Evolutionary conservation across 306 rosid species (phyloP), one percentile per base, ranked within the genome.

Genomic region (Vigna trinervia): DNA sequence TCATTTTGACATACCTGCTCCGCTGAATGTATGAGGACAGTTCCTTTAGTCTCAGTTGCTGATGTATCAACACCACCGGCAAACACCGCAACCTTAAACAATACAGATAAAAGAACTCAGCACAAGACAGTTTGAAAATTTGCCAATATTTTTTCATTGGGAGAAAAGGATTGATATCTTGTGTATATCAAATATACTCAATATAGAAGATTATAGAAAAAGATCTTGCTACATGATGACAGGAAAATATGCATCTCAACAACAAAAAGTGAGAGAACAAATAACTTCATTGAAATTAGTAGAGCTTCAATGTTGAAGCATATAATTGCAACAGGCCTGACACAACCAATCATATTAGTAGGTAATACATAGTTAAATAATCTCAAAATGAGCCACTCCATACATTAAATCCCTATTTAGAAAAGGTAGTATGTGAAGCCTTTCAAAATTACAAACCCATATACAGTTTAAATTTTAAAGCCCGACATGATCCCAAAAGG

Each of bases 31-130:
- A 94, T 94, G 76, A 94, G 76, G 64, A 94, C 97, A 17, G 97
- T 94, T 82, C 97, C 98, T 81, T 94, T 94, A 45, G 97, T 94
- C 72, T 90, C 97, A 26, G 95, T 92, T 45, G 97, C 96, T 86
- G 97, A 79, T 17, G 98, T 92, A 82, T 92, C 98, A 84, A 94
- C 97, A 56, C 98, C 98, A 68, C 92, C 81, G 54, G 47, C 97
- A 89, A 94, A 92, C 34, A 94, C 97, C 69, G 92, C 96, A 81
- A 90, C 97, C 98, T 94, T 77, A 74, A 81, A 74, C 5, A 70
- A 32, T 34, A 84, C 69, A 60, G 78, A 81, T 56, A 81, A 26
- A 36, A 67, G 51, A 76, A 41, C 15, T 75, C 73, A 80, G 80
- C 23, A 32, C 20, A 22, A 43, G 43, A 32, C 32, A 34, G 28